A percentile compares a stretch with the other conserved stretches of the same genome.
phyloP scores from a whole-genome alignment of 116 monocot species.

The Thalassia testudinum region DNA sequence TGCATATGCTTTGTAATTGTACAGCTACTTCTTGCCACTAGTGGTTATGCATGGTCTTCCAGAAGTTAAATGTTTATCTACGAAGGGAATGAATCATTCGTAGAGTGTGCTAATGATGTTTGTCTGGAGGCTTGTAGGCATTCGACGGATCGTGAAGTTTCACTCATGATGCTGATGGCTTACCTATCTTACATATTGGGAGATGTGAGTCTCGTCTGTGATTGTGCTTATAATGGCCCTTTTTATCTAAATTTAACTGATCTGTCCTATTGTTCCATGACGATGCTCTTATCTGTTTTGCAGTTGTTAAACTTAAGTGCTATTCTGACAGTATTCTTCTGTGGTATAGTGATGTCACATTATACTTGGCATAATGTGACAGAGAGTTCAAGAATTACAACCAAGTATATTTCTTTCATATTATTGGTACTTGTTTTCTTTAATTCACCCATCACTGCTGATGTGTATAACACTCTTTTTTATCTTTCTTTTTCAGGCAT shows the following conservation, averaged over 20 bases:
- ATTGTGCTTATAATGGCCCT: too few species aligned
- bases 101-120: too few species aligned
- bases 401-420: constrained; percentile 44
- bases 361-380: constrained; percentile 99
- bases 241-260: neutral
- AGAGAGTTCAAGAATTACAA: constrained; percentile 94
- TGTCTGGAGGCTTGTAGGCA: constrained; percentile 32
- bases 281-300: constrained; percentile 5
- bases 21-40: too few species aligned
- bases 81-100: too few species aligned
- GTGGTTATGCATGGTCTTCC: too few species aligned
- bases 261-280: neutral
- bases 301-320: constrained; percentile 87
- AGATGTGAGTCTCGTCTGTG: constrained; percentile 42
- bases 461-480: neutral
- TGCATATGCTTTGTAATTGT: constrained; percentile 11
- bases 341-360: constrained; percentile 98
- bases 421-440: too few species aligned
- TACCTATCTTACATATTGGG: constrained; percentile 94
- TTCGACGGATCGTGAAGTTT: constrained; percentile 98
- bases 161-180: constrained; percentile 97
- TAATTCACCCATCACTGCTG: too few species aligned
- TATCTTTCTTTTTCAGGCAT: constrained; percentile 47
- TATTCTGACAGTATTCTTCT: constrained; percentile 97
- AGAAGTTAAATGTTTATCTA: too few species aligned